Evolutionary conservation across 129 eudicot species (phyloP).

Genomic region (Tanacetum coccineum): DNA sequence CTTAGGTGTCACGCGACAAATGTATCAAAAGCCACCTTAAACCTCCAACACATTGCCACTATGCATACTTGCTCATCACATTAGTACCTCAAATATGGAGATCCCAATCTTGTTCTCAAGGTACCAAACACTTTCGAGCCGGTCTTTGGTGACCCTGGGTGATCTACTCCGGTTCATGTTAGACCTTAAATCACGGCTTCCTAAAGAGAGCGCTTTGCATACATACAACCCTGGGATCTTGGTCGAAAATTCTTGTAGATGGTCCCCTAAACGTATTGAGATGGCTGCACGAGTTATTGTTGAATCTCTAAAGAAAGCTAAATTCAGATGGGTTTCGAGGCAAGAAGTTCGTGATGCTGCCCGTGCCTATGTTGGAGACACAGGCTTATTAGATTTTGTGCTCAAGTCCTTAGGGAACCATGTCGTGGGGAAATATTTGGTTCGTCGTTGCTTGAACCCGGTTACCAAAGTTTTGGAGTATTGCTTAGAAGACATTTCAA

Average conservation of each 20-base stretch:
- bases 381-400: conserved; percentile 88
- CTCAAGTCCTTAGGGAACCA: conserved; percentile 93
- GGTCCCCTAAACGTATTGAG: conserved; percentile 97
- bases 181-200: conserved; percentile 61
- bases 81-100: conserved; percentile 41
- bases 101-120: conserved; percentile 49
- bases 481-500: conserved; percentile 75
- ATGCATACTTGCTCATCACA: conserved; percentile 59
- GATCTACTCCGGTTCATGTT: conserved; percentile 80
- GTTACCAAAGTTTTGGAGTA: conserved; percentile 93
- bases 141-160: conserved; percentile 59
- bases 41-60: conserved; percentile 74
- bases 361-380: conserved; percentile 91
- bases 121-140: conserved; percentile 73
- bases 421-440: conserved; percentile 81
- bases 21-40: conserved; percentile 67
- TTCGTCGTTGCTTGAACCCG: conserved; percentile 81
- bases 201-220: conserved; percentile 44
- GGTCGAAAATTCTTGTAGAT: conserved; percentile 74
- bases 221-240: conserved; percentile 51
- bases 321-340: conserved; percentile 83
- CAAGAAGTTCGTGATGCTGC: conserved; percentile 97
- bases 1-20: conserved; percentile 64
- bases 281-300: conserved; percentile 93
- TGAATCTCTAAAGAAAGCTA: conserved; percentile 74